Evolutionary conservation across 2,329 filamentous ascomycete species (phyloP), one percentile per base, ranked within the genome.

Genomic region (Venturia carpophila): DNA sequence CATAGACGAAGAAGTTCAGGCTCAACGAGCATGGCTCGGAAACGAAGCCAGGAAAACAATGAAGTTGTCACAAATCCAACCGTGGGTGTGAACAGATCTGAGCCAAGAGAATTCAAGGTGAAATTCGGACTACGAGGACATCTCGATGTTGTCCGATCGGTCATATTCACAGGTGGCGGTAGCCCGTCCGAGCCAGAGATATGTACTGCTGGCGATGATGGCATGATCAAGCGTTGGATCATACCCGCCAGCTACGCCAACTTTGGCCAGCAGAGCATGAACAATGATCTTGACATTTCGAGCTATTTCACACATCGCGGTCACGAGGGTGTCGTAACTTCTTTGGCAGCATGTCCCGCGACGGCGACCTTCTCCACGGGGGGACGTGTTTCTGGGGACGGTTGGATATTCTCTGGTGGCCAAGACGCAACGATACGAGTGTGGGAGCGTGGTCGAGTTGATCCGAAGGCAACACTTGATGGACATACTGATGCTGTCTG

Each of bases 371-470:
- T 97, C 74, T 89, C 91, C 9, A 95, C 91, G 21, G 91, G 92
- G 43, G 92, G 92, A 7, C 86, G 92, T 68, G 91, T 90, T 9
- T 86, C 89, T 70, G 93, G 93, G 41, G 94, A 97, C 71, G 94
- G 94, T 37, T 99, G 94, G 94, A 92, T 99, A 69, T 99, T 99
- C 76, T 97, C 93, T 5, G 94, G 94, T 67, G 94, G 94, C 4
- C 92, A 97, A 74, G 94, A 99, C 75, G 87, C 90, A 21, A 96
- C 91, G 7, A 87, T 99, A 45, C 86, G 92, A 39, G 92, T 99
- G 0, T 99, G 94, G 94, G 93, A 99, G 76, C 86, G 92, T 62
- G 93, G 93, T 37, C 83, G 93, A 60, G 91, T 99, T 41, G 94
- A 97, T 73, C 92, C 94, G 9, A 97, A 97, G 76, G 92, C 92